Percentiles rank a stretch among this genome's conserved stretches.
These are phyloP conservation scores for Botryotinia convoluta DNA, from an alignment of 2,329 filamentous ascomycete species.

Conservation along the genomic window DNA sequence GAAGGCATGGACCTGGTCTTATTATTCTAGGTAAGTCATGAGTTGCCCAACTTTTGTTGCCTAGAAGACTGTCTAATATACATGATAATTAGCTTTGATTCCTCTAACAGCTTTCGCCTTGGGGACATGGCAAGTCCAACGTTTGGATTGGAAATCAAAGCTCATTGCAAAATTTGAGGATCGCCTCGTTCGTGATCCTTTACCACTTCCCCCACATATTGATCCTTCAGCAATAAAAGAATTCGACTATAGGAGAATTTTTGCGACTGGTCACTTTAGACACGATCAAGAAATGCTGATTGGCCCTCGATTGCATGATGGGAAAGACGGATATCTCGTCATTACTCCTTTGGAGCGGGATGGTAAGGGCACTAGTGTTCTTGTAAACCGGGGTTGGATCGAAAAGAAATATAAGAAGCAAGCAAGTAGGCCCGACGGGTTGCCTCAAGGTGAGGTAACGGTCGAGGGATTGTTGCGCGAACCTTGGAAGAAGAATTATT, in stretches of 20 bases:
- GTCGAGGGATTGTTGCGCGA: constrained; percentile 83
- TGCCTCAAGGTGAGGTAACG: constrained; percentile 69
- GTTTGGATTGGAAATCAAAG: constrained; percentile 90
- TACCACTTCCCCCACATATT: constrained; percentile 80
- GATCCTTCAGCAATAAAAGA: constrained; percentile 79
- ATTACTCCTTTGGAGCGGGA: constrained; percentile 83
- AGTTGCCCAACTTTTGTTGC: not conserved
- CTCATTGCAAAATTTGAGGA: constrained; percentile 90
- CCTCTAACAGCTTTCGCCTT: constrained; percentile 87
- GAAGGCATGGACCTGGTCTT: constrained; percentile 73
- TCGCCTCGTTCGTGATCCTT: constrained; percentile 77
- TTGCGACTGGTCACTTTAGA: constrained; percentile 67
- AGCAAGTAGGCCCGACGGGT: constrained; percentile 56
- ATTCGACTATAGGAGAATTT: constrained; percentile 88
- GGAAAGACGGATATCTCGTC: constrained; percentile 86
- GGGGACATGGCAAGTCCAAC: constrained; percentile 93
- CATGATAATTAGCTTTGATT: constrained; percentile 54
- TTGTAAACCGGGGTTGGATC: constrained; percentile 93
- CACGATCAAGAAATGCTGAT: constrained; percentile 97
- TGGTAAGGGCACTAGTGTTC: constrained; percentile 63
- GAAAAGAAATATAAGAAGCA: constrained; percentile 69
- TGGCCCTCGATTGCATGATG: constrained; percentile 84
- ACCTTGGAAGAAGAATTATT: constrained; percentile 97
- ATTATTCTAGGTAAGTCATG: constrained; percentile 63
- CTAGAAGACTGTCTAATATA: not conserved